These are phyloP conservation scores for Boletus rex-veris DNA, from an alignment of 768 basidiomycete species.

Conservation along the genomic window DNA sequence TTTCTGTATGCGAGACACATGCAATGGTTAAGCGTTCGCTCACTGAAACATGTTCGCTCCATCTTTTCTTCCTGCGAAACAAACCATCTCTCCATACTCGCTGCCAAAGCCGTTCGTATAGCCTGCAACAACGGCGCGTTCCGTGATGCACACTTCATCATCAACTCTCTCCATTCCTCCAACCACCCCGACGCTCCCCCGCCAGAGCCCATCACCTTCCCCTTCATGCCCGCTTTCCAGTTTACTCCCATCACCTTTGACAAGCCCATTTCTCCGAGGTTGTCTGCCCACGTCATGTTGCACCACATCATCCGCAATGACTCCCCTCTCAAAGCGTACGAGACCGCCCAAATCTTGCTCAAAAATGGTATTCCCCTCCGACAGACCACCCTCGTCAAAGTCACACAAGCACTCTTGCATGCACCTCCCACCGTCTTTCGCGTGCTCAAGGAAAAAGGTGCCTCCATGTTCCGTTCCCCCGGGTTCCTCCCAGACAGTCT, in stretches of 20 bases:
- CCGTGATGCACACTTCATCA: constrained; percentile 50
- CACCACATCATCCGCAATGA: constrained; percentile 61
- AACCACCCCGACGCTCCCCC: neutral
- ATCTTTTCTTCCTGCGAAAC: neutral
- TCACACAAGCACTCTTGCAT: constrained; percentile 24
- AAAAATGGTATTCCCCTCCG: constrained; percentile 48
- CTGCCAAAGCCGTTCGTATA: constrained; percentile 51
- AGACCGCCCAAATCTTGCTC: constrained; percentile 52
- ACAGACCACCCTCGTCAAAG: constrained; percentile 45
- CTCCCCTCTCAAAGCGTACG: constrained; percentile 44
- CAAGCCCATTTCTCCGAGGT: constrained; percentile 50
- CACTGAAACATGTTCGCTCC: neutral
- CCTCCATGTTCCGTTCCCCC: constrained; percentile 16
- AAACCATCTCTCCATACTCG: constrained; percentile 24
- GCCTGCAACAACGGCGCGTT: constrained; percentile 41
- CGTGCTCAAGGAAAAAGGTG: constrained; percentile 17
- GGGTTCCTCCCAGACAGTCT: constrained; percentile 18
- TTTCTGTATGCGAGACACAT: constrained; percentile 55
- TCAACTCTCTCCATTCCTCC: constrained; percentile 56
- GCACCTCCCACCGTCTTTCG: constrained; percentile 24
- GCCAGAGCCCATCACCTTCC: constrained; percentile 12
- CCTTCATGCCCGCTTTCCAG: constrained; percentile 26
- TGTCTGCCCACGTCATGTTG: constrained; percentile 60
- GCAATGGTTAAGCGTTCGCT: constrained; percentile 53
- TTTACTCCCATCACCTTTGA: constrained; percentile 48